These are phyloP conservation scores for Zygoascus meyerae DNA, from an alignment of 1,139 yeast genomes.

Conservation along the genomic window DNA sequence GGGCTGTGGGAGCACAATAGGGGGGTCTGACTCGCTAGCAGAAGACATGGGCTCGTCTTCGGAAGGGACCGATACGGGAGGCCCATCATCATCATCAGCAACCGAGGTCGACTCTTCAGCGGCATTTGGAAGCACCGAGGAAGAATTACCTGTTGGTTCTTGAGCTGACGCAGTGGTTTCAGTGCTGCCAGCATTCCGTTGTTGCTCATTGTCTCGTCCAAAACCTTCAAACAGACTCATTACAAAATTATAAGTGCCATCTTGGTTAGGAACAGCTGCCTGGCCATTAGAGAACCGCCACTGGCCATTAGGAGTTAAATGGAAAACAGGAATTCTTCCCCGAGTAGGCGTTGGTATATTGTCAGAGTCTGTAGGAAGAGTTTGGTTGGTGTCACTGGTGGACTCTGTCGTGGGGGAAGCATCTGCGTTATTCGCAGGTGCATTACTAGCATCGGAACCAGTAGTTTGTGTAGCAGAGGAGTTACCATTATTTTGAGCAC, in stretches of 20 bases:
- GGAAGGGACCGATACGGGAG: neutral
- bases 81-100: neutral
- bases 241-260: too few relatives aligned
- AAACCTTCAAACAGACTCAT: too few relatives aligned
- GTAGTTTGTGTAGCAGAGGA: constrained; percentile 1
- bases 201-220: neutral
- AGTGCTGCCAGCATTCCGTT: neutral
- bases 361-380: too few relatives aligned
- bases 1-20: neutral
- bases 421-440: constrained; percentile 2
- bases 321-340: too few relatives aligned
- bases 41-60: neutral
- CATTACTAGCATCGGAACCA: neutral
- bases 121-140: neutral
- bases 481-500: constrained; percentile 5
- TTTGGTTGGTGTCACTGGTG: neutral
- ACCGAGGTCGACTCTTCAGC: neutral
- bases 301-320: too few relatives aligned
- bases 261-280: too few relatives aligned
- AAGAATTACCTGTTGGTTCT: neutral
- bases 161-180: neutral
- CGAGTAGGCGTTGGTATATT: too few relatives aligned
- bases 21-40: neutral
- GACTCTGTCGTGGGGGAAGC: neutral
- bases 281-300: too few relatives aligned